These are phyloP conservation scores for Cercospora janseana DNA, from an alignment of 2,329 filamentous ascomycete genomes.

Conservation along the genomic window DNA sequence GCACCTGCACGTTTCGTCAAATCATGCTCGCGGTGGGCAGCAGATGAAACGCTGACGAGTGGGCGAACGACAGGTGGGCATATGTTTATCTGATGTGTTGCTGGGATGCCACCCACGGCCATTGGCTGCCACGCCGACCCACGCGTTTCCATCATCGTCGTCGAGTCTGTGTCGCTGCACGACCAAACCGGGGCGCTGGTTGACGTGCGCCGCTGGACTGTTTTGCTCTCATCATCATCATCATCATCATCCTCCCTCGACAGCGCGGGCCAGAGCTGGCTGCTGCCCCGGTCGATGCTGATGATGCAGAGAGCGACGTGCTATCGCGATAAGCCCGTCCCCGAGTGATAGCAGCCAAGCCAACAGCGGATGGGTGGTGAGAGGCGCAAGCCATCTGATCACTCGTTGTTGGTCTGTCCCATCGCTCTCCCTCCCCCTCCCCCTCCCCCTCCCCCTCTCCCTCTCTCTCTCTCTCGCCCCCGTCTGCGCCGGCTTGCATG, in stretches of 20 bases:
- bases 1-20: not conserved
- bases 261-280: too few relatives aligned
- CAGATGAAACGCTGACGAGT: not conserved
- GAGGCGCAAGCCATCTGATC: too few relatives aligned
- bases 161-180: too few relatives aligned
- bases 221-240: too few relatives aligned
- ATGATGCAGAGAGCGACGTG: slow-evolving; percentile 9
- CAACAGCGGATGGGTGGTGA: not conserved
- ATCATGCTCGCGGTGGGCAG: not conserved
- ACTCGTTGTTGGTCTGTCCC: not conserved
- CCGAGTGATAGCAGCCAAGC: not conserved
- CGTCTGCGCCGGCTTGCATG: too few relatives aligned
- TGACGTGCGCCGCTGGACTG: not conserved
- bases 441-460: not conserved
- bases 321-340: slow-evolving; percentile 16
- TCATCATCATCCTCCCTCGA: too few relatives aligned
- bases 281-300: not conserved
- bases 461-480: not conserved
- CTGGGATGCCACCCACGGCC: not conserved
- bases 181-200: too few relatives aligned
- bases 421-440: not conserved
- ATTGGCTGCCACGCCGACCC: slow-evolving; percentile 4
- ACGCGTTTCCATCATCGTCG: not conserved
- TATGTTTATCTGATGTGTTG: not conserved
- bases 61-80: not conserved